A percentile compares a stretch with the other conserved stretches of the same genome.
Conservation (phyloP, 202 grass and related monocot genomes). For the Musa balbisiana region DNA sequence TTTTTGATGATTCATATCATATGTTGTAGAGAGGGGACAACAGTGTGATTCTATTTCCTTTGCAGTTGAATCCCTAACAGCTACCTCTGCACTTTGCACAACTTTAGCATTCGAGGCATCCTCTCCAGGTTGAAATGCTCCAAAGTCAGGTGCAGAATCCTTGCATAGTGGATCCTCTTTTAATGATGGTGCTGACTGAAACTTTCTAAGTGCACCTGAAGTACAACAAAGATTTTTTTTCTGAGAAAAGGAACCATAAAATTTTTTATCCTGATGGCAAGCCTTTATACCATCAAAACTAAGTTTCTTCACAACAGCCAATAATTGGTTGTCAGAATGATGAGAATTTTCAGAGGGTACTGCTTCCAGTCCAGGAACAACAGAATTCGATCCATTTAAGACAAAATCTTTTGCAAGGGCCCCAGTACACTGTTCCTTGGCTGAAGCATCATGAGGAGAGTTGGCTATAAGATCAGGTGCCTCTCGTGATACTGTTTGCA, state of each 20-base stretch:
- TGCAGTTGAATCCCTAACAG: background rate
- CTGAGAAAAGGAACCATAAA: constrained; percentile 22
- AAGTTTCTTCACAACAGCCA: constrained; percentile 49
- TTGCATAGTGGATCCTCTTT: background rate
- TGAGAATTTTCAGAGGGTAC: background rate
- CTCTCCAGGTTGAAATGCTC: background rate
- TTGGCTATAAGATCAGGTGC: background rate
- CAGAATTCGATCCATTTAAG: background rate
- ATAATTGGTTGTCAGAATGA: background rate
- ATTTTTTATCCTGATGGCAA: constrained; percentile 16
- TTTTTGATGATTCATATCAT: background rate
- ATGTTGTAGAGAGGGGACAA: background rate
- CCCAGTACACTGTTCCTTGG: background rate
- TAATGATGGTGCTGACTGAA: background rate
- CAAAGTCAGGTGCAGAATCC: background rate
- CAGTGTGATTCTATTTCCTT: background rate
- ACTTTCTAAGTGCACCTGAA: background rate
- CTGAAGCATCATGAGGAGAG: background rate
- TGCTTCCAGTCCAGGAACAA: background rate
- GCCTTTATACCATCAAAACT: constrained; percentile 41
- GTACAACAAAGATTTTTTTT: constrained; percentile 2
- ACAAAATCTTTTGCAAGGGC: background rate
- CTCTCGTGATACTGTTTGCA: background rate
- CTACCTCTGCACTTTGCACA: background rate
- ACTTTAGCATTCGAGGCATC: background rate